These are phyloP conservation scores for Exsudoporus frostii DNA, from an alignment of 768 basidiomycete species.

Conservation along the genomic window DNA sequence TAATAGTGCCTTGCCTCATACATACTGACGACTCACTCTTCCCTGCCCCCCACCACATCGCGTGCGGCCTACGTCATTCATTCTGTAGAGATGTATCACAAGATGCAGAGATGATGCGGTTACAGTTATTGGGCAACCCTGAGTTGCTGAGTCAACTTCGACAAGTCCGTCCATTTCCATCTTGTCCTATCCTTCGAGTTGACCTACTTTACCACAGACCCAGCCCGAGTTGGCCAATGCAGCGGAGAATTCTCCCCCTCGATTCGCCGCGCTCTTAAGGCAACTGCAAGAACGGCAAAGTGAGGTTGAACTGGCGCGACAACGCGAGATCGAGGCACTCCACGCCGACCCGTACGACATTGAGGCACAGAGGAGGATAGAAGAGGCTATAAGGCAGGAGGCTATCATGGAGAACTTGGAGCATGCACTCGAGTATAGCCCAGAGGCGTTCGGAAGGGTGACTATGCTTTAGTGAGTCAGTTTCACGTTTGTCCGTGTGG, in stretches of 20 bases:
- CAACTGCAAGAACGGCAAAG: slow-evolving; percentile 56
- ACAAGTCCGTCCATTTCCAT: slow-evolving; percentile 39
- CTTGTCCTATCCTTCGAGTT: background rate
- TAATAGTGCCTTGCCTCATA: background rate
- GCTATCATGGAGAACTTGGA: slow-evolving; percentile 90
- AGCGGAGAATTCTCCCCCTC: slow-evolving; percentile 59
- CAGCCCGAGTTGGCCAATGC: slow-evolving; percentile 83
- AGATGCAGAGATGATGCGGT: slow-evolving; percentile 87
- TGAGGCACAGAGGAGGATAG: slow-evolving; percentile 90
- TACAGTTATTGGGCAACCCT: slow-evolving; percentile 85
- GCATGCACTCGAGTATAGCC: slow-evolving; percentile 90
- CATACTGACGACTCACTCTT: background rate
- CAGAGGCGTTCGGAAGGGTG: slow-evolving; percentile 91
- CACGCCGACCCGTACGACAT: slow-evolving; percentile 90
- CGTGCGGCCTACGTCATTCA: background rate
- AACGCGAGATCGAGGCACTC: slow-evolving; percentile 62
- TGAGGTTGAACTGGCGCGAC: slow-evolving; percentile 51
- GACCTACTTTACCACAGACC: slow-evolving; percentile 38
- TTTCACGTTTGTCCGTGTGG: background rate
- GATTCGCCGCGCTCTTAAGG: slow-evolving; percentile 72
- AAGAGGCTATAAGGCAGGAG: slow-evolving; percentile 87
- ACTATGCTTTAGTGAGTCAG: slow-evolving; percentile 92
- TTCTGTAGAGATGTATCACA: slow-evolving; percentile 59
- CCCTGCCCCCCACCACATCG: background rate
- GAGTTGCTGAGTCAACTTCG: slow-evolving; percentile 70